Percentiles rank a stretch among this genome's conserved stretches.
Conservation (phyloP, 192 early-diverging fungal species). For the Rhizophagus clarus region DNA sequence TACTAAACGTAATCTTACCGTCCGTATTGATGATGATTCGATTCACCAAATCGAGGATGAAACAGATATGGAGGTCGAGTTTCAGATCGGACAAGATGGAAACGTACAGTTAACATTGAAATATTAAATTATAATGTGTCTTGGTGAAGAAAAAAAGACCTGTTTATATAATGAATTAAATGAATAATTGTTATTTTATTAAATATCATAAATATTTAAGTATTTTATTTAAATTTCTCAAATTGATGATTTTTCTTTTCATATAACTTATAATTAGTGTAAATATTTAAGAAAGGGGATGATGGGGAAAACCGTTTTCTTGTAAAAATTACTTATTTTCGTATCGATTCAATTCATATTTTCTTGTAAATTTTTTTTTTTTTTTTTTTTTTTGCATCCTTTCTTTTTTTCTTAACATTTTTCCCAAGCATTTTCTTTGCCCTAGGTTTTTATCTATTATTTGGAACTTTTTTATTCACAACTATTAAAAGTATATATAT, state of each 20-base stretch:
- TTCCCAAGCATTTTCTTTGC: no score
- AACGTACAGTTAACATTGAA: constrained; percentile 46
- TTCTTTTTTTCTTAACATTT: no score
- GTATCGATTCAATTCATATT: no score
- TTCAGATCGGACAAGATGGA: constrained; percentile 44
- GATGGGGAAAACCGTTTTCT: no score
- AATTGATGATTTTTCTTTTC: neutral
- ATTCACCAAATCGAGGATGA: constrained; percentile 65
- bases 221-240: constrained; percentile 2
- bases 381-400: neutral
- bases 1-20: constrained; percentile 54
- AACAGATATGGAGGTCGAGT: constrained; percentile 63
- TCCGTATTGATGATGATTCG: constrained; percentile 60
- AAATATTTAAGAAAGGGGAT: neutral
- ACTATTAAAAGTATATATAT: no score
- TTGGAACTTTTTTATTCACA: no score
- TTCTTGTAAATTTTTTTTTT: neutral
- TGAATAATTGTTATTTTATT: neutral
- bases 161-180: neutral
- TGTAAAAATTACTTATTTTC: no score
- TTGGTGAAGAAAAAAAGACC: neutral
- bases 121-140: constrained; percentile 37
- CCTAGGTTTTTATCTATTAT: no score
- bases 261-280: neutral
- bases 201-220: constrained; percentile 7